Base-by-base conservation (phyloP, 2,329 filamentous ascomycete genomes). In the Scedosporium dehoogii region DNA sequence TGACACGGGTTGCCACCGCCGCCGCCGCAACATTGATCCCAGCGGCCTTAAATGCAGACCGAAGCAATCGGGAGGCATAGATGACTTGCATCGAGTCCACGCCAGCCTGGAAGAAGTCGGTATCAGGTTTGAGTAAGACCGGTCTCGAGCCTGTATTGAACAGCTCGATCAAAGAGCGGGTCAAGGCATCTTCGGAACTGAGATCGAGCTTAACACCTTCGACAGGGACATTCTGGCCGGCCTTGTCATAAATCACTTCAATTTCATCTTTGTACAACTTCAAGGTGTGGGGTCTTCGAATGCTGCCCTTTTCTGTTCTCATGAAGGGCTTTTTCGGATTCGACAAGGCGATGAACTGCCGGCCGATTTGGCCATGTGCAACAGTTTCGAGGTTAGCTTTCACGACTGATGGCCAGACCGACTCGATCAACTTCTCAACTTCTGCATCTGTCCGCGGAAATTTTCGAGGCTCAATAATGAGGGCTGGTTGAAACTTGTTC, bases 381-480 rank as follows among this genome's bases (percentile, higher is more conserved):
- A 78, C 77, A 0, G 76, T 76, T 42, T 72, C 69, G 44, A 73
- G 69, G 66, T 82, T 82, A 1, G 74, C 76, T 7, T 72, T 65
- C 25, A 76, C 72, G 1, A 82, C 71, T 2, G 70, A 44, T 0
- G 77, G 74, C 79, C 78, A 82, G 2, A 81, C 64, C 1, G 66
- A 68, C 0, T 78, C 76, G 16, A 82, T 67, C 0, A 81, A 66
- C 0, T 67, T 59, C n/a, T 66, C 41, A 6, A 41, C 46, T 5
- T 66, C 68, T 4, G 64, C 66, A 6, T 69, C 63, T 1, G 64
- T 68, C 38, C 67, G 59, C 0, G 75, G 75, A 0, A 69, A 55
- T 2, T 59, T 64, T 1, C 61, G 41, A 0, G 79, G 78, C 64
- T 84, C 82, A 46, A 83, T 65, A 4, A 83, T 70, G 2, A 83